Conservation (phyloP, 768 basidiomycete genomes). For the Termitomyces eurrhizus region DNA sequence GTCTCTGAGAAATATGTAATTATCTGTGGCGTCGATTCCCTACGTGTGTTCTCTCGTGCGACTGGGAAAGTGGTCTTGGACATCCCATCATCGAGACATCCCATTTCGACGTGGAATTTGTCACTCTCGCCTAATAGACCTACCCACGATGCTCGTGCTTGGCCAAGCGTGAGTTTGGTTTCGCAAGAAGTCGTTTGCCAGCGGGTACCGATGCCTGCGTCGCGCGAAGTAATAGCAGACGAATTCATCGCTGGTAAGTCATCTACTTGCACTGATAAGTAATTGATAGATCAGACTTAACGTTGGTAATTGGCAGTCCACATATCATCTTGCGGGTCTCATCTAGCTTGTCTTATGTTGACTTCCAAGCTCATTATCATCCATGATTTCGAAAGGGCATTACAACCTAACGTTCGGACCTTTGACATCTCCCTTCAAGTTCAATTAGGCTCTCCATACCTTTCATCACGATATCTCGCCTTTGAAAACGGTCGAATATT, state of each 20-base stretch:
- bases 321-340: conserved; percentile 45
- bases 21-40: conserved; percentile 43
- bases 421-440: conserved; percentile 34
- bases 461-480: conserved; percentile 44
- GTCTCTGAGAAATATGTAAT: conserved; percentile 55
- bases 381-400: conserved; percentile 36
- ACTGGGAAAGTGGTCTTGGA: conserved; percentile 42
- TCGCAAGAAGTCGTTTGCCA: conserved; percentile 6
- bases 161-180: not conserved
- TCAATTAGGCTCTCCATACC: conserved; percentile 35
- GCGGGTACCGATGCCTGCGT: not conserved
- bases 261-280: not conserved
- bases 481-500: conserved; percentile 42
- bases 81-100: conserved; percentile 30
- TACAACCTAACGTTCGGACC: conserved; percentile 22
- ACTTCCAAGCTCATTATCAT: conserved; percentile 40
- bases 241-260: conserved; percentile 43
- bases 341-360: conserved; percentile 36
- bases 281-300: not conserved
- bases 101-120: conserved; percentile 33
- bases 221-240: conserved; percentile 27
- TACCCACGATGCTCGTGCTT: not conserved
- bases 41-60: conserved; percentile 53
- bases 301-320: conserved; percentile 26
- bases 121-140: conserved; percentile 16